Conservation (phyloP, 2,329 filamentous ascomycete species). For the Gnomoniopsis sp. region DNA sequence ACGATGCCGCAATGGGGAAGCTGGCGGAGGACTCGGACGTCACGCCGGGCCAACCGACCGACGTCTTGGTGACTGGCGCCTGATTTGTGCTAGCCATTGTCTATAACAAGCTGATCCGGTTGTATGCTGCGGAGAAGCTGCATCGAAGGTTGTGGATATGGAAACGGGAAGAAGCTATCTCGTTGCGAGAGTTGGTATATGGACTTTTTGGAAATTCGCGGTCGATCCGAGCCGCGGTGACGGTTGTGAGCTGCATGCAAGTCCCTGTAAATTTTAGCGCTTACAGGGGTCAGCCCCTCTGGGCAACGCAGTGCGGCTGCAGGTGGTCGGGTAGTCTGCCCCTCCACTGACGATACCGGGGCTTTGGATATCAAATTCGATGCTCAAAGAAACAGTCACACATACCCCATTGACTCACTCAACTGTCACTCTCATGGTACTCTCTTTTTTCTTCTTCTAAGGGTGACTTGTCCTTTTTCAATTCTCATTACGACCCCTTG, state of each 20-base stretch:
- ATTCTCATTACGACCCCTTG: background rate
- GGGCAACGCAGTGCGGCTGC: background rate
- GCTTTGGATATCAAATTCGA: conserved; percentile 9
- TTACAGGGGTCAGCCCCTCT: conserved; percentile 5
- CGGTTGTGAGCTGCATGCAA: background rate
- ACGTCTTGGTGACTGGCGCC: conserved; percentile 19
- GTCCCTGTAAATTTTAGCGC: conserved; percentile 23
- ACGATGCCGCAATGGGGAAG: conserved; percentile 6
- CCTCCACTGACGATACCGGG: conserved; percentile 13
- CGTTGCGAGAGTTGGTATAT: background rate
- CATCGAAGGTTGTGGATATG: background rate
- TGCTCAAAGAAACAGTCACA: background rate
- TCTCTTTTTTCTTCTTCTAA: background rate
- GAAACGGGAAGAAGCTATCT: background rate
- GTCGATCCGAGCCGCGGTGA: background rate
- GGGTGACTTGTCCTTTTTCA: background rate
- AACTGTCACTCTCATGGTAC: background rate
- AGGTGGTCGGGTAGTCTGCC: background rate
- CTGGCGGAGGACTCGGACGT: conserved; percentile 9
- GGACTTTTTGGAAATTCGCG: background rate
- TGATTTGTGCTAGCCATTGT: conserved; percentile 17
- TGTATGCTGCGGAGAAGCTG: background rate
- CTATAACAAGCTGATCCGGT: background rate
- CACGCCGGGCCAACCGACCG: conserved; percentile 15
- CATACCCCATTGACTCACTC: conserved; percentile 9